Evolutionary conservation across 2,329 filamentous ascomycete species (phyloP).

Genomic region (Phaeophleospora eucalypticola): DNA sequence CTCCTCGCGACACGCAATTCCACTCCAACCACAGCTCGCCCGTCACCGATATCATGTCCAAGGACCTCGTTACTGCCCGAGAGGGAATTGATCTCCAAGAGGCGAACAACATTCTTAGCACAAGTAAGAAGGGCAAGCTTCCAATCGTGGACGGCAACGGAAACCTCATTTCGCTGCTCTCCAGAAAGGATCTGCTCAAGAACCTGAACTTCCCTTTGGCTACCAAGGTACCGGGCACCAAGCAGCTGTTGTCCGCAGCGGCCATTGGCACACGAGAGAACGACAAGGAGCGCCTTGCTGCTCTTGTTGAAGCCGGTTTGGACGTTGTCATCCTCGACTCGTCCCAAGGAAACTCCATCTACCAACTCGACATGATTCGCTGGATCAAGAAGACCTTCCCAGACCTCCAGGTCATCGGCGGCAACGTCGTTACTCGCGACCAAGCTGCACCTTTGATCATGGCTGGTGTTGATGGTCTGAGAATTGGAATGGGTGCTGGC

Average conservation of each 20-base stretch:
- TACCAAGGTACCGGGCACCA: constrained; percentile 92
- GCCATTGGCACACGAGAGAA: constrained; percentile 92
- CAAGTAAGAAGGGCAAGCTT: constrained; percentile 86
- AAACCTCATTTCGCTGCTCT: constrained; percentile 73
- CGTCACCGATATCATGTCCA: constrained; percentile 91
- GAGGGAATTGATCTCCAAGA: constrained; percentile 78
- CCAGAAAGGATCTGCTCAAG: constrained; percentile 94
- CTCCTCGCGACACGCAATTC: constrained; percentile 96
- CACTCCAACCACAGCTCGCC: constrained; percentile 68
- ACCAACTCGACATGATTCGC: constrained; percentile 97
- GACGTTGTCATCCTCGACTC: constrained; percentile 95
- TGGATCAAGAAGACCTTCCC: constrained; percentile 88
- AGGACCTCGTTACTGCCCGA: constrained; percentile 82
- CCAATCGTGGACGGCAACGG: constrained; percentile 48
- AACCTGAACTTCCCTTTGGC: constrained; percentile 95
- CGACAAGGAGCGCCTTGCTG: constrained; percentile 80
- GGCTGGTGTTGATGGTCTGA: constrained; percentile 90
- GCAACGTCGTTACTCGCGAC: constrained; percentile 96
- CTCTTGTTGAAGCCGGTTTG: constrained; percentile 88
- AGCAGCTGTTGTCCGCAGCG: constrained; percentile 93
- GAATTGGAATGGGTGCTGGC: constrained; percentile 98
- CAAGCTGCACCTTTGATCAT: constrained; percentile 90
- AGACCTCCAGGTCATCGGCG: constrained; percentile 86
- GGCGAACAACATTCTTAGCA: constrained; percentile 87
- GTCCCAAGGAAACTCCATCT: constrained; percentile 97